These are phyloP conservation scores for Zymoseptoria crescenta DNA, from an alignment of 2,329 filamentous ascomycete genomes.

Conservation along the genomic window DNA sequence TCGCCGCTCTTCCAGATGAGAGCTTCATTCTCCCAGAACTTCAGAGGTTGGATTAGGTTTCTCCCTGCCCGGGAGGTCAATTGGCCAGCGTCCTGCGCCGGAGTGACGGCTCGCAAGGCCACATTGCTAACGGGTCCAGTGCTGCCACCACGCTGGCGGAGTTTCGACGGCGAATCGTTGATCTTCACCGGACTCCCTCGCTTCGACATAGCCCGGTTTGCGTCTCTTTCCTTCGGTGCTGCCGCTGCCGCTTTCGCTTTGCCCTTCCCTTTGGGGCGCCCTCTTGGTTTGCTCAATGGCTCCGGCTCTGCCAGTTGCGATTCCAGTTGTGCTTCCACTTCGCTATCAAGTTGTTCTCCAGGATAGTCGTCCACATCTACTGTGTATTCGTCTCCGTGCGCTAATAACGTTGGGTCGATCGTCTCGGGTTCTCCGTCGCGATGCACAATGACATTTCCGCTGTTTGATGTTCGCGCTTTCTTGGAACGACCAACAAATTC, in stretches of 20 bases:
- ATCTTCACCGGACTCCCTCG: conserved; percentile 14
- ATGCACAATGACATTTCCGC: conserved; percentile 4
- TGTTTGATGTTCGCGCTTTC: conserved; percentile 14
- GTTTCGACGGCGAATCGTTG: conserved; percentile 16
- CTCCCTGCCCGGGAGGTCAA: conserved; percentile 70
- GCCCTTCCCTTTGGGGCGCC: conserved; percentile 10
- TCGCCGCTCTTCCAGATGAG: conserved; percentile 61
- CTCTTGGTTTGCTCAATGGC: conserved; percentile 7
- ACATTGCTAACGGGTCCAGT: conserved; percentile 30
- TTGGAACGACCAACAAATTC: conserved; percentile 7
- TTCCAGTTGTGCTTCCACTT: conserved; percentile 11
- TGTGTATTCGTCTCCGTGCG: conserved; percentile 9
- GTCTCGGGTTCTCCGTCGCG: conserved; percentile 9
- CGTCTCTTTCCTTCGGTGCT: conserved; percentile 16
- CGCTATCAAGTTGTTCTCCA: conserved; percentile 6
- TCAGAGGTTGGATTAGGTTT: conserved; percentile 67
- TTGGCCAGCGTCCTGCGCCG: conserved; percentile 42
- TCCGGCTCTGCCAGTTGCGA: conserved; percentile 9
- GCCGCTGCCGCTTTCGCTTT: conserved; percentile 12
- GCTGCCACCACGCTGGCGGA: conserved; percentile 13
- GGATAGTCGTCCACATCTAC: conserved; percentile 7
- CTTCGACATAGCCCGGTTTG: conserved; percentile 17
- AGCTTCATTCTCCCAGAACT: conserved; percentile 80
- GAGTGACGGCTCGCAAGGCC: conserved; percentile 31
- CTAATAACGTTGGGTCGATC: conserved; percentile 8